These are phyloP conservation scores for Gossypium rotundifolium DNA, from an alignment of 345 rosid genomes.

Conservation along the genomic window DNA sequence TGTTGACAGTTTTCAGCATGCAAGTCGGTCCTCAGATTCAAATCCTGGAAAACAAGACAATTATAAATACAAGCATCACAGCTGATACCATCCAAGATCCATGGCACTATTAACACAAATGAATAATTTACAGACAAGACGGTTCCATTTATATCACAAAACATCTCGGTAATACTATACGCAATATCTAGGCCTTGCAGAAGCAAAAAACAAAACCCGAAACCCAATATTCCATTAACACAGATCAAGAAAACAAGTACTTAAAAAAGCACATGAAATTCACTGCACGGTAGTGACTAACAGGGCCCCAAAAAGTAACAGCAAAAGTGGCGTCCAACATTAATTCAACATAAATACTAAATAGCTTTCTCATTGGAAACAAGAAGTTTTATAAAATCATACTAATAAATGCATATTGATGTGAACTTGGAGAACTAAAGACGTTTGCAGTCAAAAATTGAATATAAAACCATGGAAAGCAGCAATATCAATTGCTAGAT, in stretches of 20 bases:
- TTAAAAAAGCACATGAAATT: neutral
- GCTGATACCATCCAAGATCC: neutral
- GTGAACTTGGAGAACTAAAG: neutral
- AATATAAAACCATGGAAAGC: neutral
- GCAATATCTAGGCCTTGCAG: neutral
- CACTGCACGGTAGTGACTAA: neutral
- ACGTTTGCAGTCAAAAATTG: neutral
- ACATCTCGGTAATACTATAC: neutral
- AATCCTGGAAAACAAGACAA: constrained; percentile 36
- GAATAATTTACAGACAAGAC: neutral
- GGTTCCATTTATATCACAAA: neutral
- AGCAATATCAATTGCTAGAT: neutral
- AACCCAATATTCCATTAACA: neutral
- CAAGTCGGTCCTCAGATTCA: constrained; percentile 12
- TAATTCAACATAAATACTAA: constrained; percentile 5
- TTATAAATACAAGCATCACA: neutral
- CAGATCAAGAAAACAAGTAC: neutral
- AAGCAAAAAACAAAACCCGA: neutral
- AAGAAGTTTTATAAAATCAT: constrained; percentile 1
- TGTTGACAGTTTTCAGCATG: constrained; percentile 29
- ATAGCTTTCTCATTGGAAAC: neutral
- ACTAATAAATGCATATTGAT: neutral
- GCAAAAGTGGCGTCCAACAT: neutral
- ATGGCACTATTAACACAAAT: neutral
- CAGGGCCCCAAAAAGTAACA: neutral